Percentiles rank a stretch among this genome's conserved stretches.
Conservation (phyloP, 2,329 filamentous ascomycete genomes). For the Fusarium ramigenum region DNA sequence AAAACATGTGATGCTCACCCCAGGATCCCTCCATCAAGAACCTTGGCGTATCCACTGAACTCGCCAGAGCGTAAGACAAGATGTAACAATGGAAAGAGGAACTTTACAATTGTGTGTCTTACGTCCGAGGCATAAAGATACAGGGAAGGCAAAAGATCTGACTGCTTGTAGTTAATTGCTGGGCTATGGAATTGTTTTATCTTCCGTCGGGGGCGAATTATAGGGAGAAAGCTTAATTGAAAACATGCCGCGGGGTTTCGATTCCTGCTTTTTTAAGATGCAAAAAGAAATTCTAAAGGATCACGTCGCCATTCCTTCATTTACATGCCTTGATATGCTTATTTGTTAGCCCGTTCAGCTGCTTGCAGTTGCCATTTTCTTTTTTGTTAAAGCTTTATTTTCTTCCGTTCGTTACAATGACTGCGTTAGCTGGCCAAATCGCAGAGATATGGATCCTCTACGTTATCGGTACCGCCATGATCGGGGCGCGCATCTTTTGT, state of each 20-base stretch:
- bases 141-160: background rate
- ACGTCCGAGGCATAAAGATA: background rate
- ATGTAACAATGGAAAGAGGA: background rate
- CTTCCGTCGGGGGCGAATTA: background rate
- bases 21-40: background rate
- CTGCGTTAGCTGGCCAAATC: slow-evolving; percentile 15
- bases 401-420: background rate
- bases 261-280: background rate
- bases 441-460: slow-evolving; percentile 52
- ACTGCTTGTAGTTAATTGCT: background rate
- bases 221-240: background rate
- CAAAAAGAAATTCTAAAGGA: background rate
- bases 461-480: slow-evolving; percentile 44
- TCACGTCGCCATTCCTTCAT: background rate
- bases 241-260: background rate
- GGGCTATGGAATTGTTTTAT: background rate
- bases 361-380: background rate
- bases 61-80: background rate
- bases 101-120: background rate
- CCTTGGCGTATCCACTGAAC: background rate
- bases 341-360: background rate
- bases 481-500: slow-evolving; percentile 45
- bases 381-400: background rate
- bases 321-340: background rate
- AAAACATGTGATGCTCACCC: background rate